Conservation (phyloP, 805 yeast genomes). For the Suhomyces faveliae region DNA sequence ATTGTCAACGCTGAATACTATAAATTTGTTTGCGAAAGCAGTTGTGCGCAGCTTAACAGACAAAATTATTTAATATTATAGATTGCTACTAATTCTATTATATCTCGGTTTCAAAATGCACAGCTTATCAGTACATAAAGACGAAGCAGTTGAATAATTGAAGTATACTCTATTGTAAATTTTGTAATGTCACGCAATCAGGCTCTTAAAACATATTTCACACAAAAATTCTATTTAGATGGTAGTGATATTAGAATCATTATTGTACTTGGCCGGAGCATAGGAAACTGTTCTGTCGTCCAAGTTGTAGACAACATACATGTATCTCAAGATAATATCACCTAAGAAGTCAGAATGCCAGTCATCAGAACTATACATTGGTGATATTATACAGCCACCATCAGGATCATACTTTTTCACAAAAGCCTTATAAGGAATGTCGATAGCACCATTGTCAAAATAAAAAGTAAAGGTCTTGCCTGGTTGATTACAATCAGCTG, state of each 20-base stretch:
- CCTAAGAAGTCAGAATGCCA: conserved; percentile 19
- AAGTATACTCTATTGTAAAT: too few species aligned
- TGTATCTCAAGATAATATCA: conserved; percentile 17
- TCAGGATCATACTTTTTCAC: conserved; percentile 14
- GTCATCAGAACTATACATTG: not conserved
- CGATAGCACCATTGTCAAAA: conserved; percentile 29
- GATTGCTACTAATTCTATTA: too few species aligned
- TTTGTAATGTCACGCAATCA: too few species aligned
- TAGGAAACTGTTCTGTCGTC: conserved; percentile 16
- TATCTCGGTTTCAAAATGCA: too few species aligned
- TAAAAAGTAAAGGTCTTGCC: conserved; percentile 10
- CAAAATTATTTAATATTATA: too few species aligned
- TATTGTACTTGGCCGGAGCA: conserved; percentile 21
- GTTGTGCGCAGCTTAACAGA: too few species aligned
- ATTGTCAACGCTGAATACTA: too few species aligned
- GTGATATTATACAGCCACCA: conserved; percentile 4
- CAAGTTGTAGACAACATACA: conserved; percentile 6
- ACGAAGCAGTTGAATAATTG: too few species aligned
- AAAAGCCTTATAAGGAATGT: conserved; percentile 14
- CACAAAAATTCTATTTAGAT: too few species aligned
- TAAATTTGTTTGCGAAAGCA: too few species aligned
- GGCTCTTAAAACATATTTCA: too few species aligned
- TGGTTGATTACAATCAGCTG: conserved; percentile 15
- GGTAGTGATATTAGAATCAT: conserved; percentile 20
- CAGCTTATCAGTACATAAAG: too few species aligned